phyloP scores from a whole-genome alignment of 2,329 filamentous ascomycete genomes.

The Paecilomyces sp. region DNA sequence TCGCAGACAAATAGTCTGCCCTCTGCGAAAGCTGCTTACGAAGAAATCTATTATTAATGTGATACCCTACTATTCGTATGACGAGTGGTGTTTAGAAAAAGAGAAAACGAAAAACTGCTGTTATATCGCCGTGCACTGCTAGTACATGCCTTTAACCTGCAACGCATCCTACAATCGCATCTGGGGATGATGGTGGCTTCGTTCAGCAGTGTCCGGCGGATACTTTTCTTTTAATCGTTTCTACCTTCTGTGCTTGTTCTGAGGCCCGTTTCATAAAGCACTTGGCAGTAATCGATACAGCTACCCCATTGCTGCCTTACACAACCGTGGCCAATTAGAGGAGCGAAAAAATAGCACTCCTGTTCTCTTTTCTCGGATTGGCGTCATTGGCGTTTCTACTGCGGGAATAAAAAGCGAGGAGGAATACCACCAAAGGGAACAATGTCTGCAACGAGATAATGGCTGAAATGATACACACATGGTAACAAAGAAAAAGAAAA shows the following conservation, averaged over 20 bases:
- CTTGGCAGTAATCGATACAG: background rate
- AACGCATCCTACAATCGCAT: background rate
- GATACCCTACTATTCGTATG: background rate
- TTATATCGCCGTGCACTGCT: background rate
- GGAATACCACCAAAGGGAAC: background rate
- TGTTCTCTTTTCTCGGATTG: background rate
- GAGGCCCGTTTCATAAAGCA: background rate
- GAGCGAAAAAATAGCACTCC: background rate
- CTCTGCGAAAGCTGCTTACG: background rate
- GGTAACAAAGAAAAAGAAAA: background rate
- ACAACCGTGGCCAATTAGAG: background rate
- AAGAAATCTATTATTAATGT: background rate
- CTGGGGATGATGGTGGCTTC: background rate
- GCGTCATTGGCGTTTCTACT: background rate
- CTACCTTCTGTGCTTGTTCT: background rate
- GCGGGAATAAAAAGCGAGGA: background rate
- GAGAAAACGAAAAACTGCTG: background rate
- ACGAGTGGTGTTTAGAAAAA: background rate
- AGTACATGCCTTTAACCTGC: background rate
- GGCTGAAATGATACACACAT: background rate
- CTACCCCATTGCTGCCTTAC: background rate
- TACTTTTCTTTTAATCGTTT: background rate
- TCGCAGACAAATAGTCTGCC: conserved; percentile 37
- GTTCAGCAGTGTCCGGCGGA: conserved; percentile 1
- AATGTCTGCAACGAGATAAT: background rate